These are phyloP conservation scores for Yamadazyma buinensis DNA, from an alignment of 1,139 yeast genomes.

Conservation along the genomic window DNA sequence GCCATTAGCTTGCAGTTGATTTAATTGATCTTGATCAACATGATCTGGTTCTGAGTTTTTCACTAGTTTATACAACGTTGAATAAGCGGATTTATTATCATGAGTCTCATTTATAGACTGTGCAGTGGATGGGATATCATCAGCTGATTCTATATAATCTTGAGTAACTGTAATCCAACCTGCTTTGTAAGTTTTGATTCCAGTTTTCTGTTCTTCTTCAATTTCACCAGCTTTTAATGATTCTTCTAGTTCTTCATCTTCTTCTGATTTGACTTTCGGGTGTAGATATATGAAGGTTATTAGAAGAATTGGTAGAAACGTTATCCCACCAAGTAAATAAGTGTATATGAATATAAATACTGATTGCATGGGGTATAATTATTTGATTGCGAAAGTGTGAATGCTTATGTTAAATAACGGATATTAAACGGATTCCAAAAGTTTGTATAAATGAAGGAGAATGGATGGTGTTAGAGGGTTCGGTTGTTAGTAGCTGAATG, in stretches of 20 bases:
- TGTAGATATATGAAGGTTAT: conserved; percentile 32
- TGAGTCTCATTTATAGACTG: conserved; percentile 35
- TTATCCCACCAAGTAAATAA: conserved; percentile 73
- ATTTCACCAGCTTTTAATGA: conserved; percentile 56
- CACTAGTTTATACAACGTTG: conserved; percentile 57
- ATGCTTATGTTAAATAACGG: too few species aligned
- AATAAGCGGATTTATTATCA: conserved; percentile 53
- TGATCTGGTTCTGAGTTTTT: conserved; percentile 22
- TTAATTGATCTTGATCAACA: neutral
- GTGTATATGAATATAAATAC: conserved; percentile 9
- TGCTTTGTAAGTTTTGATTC: conserved; percentile 60
- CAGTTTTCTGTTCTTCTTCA: conserved; percentile 55
- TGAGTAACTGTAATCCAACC: conserved; percentile 87
- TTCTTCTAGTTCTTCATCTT: conserved; percentile 16
- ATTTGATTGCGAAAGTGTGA: too few species aligned
- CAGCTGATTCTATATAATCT: conserved; percentile 56
- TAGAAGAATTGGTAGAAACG: conserved; percentile 61
- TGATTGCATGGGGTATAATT: conserved; percentile 12
- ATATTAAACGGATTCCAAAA: too few species aligned
- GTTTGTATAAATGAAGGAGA: too few species aligned
- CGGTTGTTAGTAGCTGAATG: too few species aligned
- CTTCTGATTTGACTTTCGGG: conserved; percentile 20
- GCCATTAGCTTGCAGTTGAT: neutral
- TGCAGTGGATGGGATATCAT: conserved; percentile 31
- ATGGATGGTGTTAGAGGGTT: too few species aligned